Evolutionary conservation across 371 early-diverging fungal genomes (phyloP), one percentile per base, ranked within the genome.

Genomic region (Parasitella parasitica): DNA sequence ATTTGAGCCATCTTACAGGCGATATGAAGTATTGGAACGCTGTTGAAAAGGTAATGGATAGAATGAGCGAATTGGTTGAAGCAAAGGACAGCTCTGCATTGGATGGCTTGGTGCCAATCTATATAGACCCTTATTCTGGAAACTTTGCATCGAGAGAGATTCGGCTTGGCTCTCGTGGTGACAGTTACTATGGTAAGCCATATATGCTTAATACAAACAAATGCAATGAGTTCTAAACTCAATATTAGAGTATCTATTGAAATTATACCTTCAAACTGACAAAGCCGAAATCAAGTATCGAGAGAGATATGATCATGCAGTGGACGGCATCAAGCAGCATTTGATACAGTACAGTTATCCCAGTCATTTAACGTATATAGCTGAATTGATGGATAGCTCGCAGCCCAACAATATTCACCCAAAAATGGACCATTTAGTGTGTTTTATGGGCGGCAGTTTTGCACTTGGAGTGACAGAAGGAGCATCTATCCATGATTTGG

Each of bases 371-470:
- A 71, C 87, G n/a, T 93, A 84, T 63, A 79, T 95, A 26, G 93
- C 92, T 12, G 95, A 94, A 59, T 52, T 81, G 6, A 20, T 53
- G 39, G 65, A 76, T 1, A 57, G 74, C n/a, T 51, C 67, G 11
- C 38, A 69, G 2, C 82, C 83, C 11, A 16, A 59, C 11, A 57
- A 64, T 8, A 28, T 84, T 3, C 74, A 75, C 18, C 82, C 89
- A 8, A 91, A 92, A 60, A 93, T 97, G 94, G 95, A 95, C 60
- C 97, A 97, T 71, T 84, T 96, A 26, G 94, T 94, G 6, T 97
- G 97, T 73, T 97, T 97, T 75, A 77, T 92, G 32, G 94, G 93
- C 11, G 96, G 94, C 3, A 87, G 86, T 32, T 73, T 96, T 55
- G 94, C 94, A 0, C 72, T 96, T 4, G 91, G 78, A 53, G 92